Base-by-base conservation (phyloP, 768 basidiomycete species). In the Psilocybe cubensis region DNA sequence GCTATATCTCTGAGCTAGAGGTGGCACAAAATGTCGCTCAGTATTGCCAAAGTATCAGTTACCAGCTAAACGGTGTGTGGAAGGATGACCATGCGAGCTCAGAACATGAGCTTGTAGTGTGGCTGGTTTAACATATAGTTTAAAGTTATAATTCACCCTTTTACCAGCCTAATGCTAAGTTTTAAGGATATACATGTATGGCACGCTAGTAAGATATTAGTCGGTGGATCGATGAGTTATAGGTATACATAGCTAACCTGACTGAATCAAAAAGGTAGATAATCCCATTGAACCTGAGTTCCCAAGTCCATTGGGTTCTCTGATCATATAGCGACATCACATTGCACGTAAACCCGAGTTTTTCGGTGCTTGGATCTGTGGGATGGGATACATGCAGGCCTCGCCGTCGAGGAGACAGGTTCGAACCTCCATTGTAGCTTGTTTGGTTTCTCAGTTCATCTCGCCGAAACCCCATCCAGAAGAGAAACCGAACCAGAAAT, bases 21-120 rank as follows among this genome's bases (percentile, higher is more conserved):
- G 14, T 48, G 46, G 46, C 46, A 48, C 28, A 48, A 48, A n/a
- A 48, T 48, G 46, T 48, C 46, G 24, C 18, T 29, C 46, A 27
- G 28, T 2, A 27, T 4, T 28, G 46, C 46, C 27, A 48, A 48
- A 28, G 27, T 18, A 48, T 25, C 12, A 46, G 25, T 28, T n/a
- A 38, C 14, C 21, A 25, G 23, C 11, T 17, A 7, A 21, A 44
- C 42, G 27, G 8, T 17, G 44, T 7, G 23, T 14, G 5, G 17
- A 20, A 20, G 5, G 14, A 5, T 41, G 44, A 4, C 14, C 5
- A 27, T 4, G 44, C 24, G 24, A 46, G 11, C 44, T 38, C 35
- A 14, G n/a, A n/a, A 3, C 14, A 33, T 4, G 35, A 14, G n/a
- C 12, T 11, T n/a, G 12, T 38, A 38, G 8, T 11, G 9, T 2